These are phyloP conservation scores for Rhodotorula sp. DNA, from an alignment of 1,284 basidiomycete species.

Conservation along the genomic window DNA sequence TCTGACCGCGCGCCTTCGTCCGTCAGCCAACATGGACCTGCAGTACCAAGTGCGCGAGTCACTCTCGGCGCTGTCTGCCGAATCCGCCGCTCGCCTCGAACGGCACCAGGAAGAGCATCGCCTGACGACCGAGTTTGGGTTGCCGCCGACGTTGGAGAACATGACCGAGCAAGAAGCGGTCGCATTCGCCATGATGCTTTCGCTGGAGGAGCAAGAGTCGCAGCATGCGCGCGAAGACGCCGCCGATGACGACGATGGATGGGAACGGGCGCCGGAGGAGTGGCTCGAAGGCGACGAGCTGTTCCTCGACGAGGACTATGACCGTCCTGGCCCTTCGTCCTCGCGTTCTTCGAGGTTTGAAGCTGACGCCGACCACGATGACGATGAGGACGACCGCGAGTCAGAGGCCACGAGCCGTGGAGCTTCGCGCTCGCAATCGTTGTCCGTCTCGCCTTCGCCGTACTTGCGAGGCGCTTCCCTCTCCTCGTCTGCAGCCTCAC, in stretches of 20 bases:
- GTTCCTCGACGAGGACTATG: constrained; percentile 32
- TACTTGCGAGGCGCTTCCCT: constrained; percentile 27
- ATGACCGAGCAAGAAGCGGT: constrained; percentile 28
- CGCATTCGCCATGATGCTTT: constrained; percentile 42
- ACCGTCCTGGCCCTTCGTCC: background rate
- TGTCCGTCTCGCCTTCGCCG: constrained; percentile 28
- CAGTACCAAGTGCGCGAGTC: constrained; percentile 41
- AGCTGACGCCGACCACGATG: background rate
- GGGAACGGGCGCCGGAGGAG: constrained; percentile 30
- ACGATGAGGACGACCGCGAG: background rate
- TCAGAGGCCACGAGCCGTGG: constrained; percentile 1
- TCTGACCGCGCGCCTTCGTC: background rate
- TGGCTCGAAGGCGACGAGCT: constrained; percentile 34
- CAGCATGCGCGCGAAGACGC: background rate
- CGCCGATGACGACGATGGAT: background rate
- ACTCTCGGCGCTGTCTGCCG: constrained; percentile 32
- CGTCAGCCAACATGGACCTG: constrained; percentile 39
- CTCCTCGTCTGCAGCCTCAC: background rate
- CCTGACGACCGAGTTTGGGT: constrained; percentile 21
- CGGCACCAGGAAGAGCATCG: constrained; percentile 20
- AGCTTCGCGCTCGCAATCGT: constrained; percentile 1
- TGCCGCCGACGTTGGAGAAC: constrained; percentile 35
- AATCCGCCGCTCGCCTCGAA: constrained; percentile 31
- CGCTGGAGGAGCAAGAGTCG: constrained; percentile 40
- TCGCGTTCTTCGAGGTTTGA: background rate